phyloP scores from a whole-genome alignment of 352 stramenopile genomes.

The Globisporangium nodosum region DNA sequence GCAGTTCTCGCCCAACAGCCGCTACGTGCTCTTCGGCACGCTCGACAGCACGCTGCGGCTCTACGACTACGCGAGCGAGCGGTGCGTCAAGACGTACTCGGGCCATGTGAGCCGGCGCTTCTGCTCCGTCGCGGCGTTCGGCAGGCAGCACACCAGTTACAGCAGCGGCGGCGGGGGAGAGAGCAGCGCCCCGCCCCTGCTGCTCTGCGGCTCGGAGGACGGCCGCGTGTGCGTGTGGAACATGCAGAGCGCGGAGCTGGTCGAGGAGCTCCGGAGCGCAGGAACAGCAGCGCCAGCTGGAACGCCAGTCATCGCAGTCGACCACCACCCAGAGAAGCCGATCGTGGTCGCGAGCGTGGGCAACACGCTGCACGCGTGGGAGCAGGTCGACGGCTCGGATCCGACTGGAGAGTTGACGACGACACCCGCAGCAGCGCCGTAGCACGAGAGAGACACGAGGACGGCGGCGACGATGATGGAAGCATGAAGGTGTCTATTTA shows the following conservation, averaged over 20 bases:
- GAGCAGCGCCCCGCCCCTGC: conserved; percentile 19
- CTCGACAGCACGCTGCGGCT: conserved; percentile 90
- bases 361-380: conserved; percentile 52
- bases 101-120: conserved; percentile 83
- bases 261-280: conserved; percentile 14
- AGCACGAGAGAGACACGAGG: not conserved
- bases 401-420: not conserved
- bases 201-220: conserved; percentile 92
- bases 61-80: conserved; percentile 78
- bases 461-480: too few species aligned
- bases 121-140: conserved; percentile 83
- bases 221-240: conserved; percentile 91
- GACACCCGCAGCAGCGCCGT: not conserved
- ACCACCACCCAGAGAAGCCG: conserved; percentile 52
- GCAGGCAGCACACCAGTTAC: not conserved
- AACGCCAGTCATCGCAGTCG: conserved; percentile 87
- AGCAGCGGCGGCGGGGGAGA: not conserved
- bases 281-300: conserved; percentile 35
- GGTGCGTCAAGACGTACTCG: conserved; percentile 60
- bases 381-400: conserved; percentile 11
- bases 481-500: not conserved
- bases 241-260: conserved; percentile 70
- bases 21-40: conserved; percentile 89
- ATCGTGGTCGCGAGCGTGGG: conserved; percentile 82
- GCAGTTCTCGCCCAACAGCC: conserved; percentile 92